phyloP scores from a whole-genome alignment of 805 yeast genomes.

The Phaffomyces antillensis region DNA sequence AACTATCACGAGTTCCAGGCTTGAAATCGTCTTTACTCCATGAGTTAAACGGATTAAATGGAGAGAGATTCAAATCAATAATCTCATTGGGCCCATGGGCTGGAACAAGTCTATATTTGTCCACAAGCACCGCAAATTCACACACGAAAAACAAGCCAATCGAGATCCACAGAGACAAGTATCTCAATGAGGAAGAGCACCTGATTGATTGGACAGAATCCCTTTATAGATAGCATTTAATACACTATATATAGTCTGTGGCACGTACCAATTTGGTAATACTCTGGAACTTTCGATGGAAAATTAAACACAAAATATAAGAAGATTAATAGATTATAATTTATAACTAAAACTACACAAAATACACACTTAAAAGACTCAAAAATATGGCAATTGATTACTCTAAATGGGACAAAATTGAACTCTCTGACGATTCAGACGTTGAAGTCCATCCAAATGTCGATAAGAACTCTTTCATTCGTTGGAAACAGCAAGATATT shows the following conservation, averaged over 20 bases:
- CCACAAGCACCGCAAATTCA: slow-evolving; percentile 17
- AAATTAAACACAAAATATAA: neutral
- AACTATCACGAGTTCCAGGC: slow-evolving; percentile 19
- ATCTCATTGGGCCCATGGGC: slow-evolving; percentile 19
- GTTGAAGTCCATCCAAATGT: slow-evolving; percentile 97
- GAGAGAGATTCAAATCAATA: slow-evolving; percentile 1
- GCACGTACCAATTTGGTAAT: neutral
- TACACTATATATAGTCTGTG: neutral
- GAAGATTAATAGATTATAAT: no score
- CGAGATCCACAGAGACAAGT: slow-evolving; percentile 19
- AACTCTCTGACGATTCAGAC: slow-evolving; percentile 93
- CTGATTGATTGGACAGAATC: slow-evolving; percentile 19
- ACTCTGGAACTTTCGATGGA: neutral
- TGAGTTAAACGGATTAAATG: slow-evolving; percentile 4
- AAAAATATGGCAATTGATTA: slow-evolving; percentile 75
- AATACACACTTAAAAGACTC: neutral
- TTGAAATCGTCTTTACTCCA: slow-evolving; percentile 13
- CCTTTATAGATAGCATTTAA: neutral
- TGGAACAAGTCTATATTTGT: slow-evolving; percentile 22
- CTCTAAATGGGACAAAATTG: slow-evolving; percentile 96
- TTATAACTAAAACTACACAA: neutral
- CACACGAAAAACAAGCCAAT: slow-evolving; percentile 3
- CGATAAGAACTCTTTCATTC: slow-evolving; percentile 84
- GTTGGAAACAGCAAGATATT: slow-evolving; percentile 96
- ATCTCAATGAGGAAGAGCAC: slow-evolving; percentile 13